Percentiles rank a stretch among this genome's conserved stretches.
Conservation (phyloP, 345 rosid genomes). For the Barbarea vulgaris region DNA sequence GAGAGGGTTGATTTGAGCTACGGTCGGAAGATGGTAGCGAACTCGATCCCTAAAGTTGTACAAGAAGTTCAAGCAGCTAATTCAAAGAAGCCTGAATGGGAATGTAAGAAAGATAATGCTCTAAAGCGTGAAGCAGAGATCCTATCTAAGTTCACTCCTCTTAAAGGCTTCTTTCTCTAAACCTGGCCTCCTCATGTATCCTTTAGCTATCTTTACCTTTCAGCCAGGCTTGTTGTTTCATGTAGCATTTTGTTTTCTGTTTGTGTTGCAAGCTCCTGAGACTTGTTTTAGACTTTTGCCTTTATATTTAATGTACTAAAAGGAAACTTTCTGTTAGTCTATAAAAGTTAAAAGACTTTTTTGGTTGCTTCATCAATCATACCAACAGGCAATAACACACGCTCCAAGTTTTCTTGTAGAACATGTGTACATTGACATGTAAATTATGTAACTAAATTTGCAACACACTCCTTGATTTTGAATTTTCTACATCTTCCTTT, state of each 20-base stretch:
- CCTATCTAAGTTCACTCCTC: constrained; percentile 56
- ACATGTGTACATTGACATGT: too few species aligned
- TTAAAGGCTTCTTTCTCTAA: constrained; percentile 52
- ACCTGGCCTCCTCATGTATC: neutral
- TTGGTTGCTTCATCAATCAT: neutral
- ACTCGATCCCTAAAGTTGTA: constrained; percentile 52
- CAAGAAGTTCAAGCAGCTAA: constrained; percentile 63
- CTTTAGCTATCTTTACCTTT: neutral
- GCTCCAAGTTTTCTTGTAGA: neutral
- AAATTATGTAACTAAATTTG: too few species aligned
- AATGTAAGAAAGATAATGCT: constrained; percentile 55
- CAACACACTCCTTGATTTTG: too few species aligned
- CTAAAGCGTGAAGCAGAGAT: constrained; percentile 56
- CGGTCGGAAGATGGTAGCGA: constrained; percentile 57
- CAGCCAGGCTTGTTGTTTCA: constrained; percentile 6
- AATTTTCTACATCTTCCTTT: too few species aligned
- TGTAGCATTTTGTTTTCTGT: neutral
- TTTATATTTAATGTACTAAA: neutral
- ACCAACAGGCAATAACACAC: neutral
- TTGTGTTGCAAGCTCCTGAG: constrained; percentile 7
- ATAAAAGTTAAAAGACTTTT: neutral
- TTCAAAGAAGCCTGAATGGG: constrained; percentile 58
- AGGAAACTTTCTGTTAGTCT: neutral
- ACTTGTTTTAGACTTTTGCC: neutral
- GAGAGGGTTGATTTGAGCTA: constrained; percentile 45